These are phyloP conservation scores for Fusarium pseudograminearum DNA, from an alignment of 2,329 filamentous ascomycete species.

Conservation along the genomic window DNA sequence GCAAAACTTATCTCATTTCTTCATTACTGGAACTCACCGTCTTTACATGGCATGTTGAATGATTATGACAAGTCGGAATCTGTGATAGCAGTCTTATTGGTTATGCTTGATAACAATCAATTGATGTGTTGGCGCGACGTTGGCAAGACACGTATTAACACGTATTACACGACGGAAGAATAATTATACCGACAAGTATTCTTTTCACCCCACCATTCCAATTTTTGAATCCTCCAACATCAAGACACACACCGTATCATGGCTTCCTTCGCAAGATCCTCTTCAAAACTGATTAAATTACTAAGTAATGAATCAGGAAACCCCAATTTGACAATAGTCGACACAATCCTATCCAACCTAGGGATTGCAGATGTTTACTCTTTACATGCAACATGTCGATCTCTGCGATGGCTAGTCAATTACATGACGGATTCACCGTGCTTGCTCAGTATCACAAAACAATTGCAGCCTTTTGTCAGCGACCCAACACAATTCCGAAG, in stretches of 20 bases:
- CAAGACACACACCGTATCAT: background rate
- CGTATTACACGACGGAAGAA: background rate
- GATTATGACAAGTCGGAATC: too few species aligned
- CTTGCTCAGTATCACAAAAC: background rate
- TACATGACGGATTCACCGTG: slow-evolving; percentile 1
- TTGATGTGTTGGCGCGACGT: too few species aligned
- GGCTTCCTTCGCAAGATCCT: background rate
- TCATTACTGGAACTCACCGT: too few species aligned
- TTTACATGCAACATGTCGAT: slow-evolving; percentile 3
- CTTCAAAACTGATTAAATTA: background rate
- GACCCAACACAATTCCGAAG: background rate
- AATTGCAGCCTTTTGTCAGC: background rate
- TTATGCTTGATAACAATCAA: too few species aligned
- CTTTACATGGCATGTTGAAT: too few species aligned
- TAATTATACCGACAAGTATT: background rate
- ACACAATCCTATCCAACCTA: background rate
- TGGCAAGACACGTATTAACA: background rate
- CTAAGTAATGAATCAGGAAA: background rate
- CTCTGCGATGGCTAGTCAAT: background rate
- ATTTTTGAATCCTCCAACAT: background rate
- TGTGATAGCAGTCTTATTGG: too few species aligned
- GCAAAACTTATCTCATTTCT: too few species aligned
- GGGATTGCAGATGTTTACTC: slow-evolving; percentile 8
- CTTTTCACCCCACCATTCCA: background rate
- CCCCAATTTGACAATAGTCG: background rate